Percentiles rank a stretch among this genome's conserved stretches.
phyloP scores from a whole-genome alignment of 768 basidiomycete species.

The Hygrocybe punicea region DNA sequence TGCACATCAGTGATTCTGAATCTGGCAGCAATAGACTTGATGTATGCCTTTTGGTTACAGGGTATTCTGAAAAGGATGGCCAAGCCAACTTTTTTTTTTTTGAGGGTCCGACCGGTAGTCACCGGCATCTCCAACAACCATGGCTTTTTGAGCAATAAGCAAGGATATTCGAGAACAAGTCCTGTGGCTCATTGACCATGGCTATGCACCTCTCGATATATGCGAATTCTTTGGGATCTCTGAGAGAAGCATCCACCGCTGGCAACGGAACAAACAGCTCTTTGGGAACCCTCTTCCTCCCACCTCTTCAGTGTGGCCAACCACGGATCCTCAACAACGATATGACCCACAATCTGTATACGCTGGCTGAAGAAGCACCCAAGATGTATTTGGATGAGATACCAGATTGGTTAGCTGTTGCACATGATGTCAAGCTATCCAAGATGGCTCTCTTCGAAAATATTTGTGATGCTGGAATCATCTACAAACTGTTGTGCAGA shows the following conservation, averaged over 20 bases:
- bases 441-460: not conserved
- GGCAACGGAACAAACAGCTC: not conserved
- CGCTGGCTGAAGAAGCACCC: not conserved
- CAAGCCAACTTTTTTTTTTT: too few relatives aligned
- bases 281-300: conserved; percentile 11
- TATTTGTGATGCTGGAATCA: not conserved
- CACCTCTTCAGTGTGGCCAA: conserved; percentile 8
- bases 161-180: conserved; percentile 14
- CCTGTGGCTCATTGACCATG: conserved; percentile 15
- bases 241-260: conserved; percentile 5
- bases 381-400: conserved; percentile 8
- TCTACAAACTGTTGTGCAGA: not conserved
- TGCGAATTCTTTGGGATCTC: conserved; percentile 16
- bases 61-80: too few relatives aligned
- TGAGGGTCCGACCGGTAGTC: too few relatives aligned
- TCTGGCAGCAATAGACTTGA: not conserved
- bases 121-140: too few relatives aligned
- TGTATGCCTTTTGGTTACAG: not conserved
- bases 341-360: not conserved
- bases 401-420: conserved; percentile 1
- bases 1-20: not conserved
- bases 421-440: not conserved
- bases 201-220: too few relatives aligned
- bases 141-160: conserved; percentile 14
- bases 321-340: conserved; percentile 9